Evolutionary conservation across 1,139 yeast species (phyloP).

Genomic region (Suhomyces anneliseae): DNA sequence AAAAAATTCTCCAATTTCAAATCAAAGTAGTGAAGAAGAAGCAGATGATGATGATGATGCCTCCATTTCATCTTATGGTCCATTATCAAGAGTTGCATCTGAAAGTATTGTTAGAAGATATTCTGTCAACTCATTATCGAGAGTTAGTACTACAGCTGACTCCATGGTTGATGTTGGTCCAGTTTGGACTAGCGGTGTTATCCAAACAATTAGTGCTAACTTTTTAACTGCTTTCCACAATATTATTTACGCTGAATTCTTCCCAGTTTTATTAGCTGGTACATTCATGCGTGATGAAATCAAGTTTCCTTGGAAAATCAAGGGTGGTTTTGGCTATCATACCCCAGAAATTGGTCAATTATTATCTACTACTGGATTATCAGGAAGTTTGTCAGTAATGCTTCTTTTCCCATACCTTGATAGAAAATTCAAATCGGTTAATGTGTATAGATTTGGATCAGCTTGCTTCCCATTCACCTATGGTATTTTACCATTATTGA

Average conservation of each 20-base stretch:
- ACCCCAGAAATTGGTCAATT: constrained; percentile 23
- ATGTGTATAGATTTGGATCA: constrained; percentile 21
- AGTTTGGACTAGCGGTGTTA: constrained; percentile 23
- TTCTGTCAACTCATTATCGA: constrained; percentile 10
- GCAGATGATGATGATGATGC: constrained; percentile 3
- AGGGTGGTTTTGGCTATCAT: constrained; percentile 23
- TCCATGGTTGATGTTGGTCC: constrained; percentile 1
- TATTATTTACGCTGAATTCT: constrained; percentile 22
- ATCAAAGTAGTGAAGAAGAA: background rate
- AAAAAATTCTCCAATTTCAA: background rate
- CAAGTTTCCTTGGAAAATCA: constrained; percentile 20
- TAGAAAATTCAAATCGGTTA: constrained; percentile 21
- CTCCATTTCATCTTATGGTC: constrained; percentile 3
- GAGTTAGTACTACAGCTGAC: background rate
- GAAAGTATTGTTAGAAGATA: constrained; percentile 17
- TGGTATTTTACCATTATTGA: constrained; percentile 21
- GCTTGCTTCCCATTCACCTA: constrained; percentile 24
- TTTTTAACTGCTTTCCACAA: constrained; percentile 20
- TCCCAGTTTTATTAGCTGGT: constrained; percentile 25
- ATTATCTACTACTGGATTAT: constrained; percentile 25
- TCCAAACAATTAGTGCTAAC: constrained; percentile 20
- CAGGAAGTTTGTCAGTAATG: constrained; percentile 24
- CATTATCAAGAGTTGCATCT: background rate
- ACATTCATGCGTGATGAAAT: constrained; percentile 12
- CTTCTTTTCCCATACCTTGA: constrained; percentile 26